These are phyloP conservation scores for Amylocystis lapponica DNA, from an alignment of 768 basidiomycete species.

Conservation along the genomic window DNA sequence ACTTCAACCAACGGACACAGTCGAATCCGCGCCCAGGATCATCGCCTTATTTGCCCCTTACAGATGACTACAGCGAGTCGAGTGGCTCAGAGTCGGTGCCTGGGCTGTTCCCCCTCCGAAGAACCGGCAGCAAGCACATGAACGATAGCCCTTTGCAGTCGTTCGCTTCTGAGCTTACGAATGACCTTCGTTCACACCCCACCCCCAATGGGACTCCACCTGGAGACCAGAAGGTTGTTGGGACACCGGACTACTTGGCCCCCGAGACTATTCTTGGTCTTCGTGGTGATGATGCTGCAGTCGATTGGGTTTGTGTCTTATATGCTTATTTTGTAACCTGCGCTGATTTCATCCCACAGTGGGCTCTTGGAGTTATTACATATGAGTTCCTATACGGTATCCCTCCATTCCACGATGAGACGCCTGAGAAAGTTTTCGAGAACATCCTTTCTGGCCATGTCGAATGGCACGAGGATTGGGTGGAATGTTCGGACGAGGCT, in stretches of 20 bases:
- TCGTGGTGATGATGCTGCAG: constrained; percentile 89
- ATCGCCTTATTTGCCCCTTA: constrained; percentile 60
- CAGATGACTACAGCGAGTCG: constrained; percentile 84
- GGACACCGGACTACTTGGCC: constrained; percentile 96
- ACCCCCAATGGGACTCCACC: constrained; percentile 64
- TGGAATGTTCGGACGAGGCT: constrained; percentile 81
- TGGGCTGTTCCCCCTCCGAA: constrained; percentile 44
- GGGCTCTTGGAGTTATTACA: constrained; percentile 97
- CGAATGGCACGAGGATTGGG: constrained; percentile 94
- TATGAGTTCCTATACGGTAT: constrained; percentile 97
- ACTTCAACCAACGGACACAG: constrained; percentile 67
- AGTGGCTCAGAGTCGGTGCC: constrained; percentile 73
- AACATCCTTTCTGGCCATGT: constrained; percentile 93
- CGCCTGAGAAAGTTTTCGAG: constrained; percentile 96
- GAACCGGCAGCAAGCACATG: constrained; percentile 35
- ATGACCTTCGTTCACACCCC: constrained; percentile 75
- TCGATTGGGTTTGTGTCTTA: constrained; percentile 81
- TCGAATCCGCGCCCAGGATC: constrained; percentile 53
- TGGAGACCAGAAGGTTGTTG: constrained; percentile 91
- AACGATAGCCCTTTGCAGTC: constrained; percentile 79
- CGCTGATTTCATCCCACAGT: too few species aligned
- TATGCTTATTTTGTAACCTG: constrained; percentile 6
- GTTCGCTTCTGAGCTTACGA: constrained; percentile 81
- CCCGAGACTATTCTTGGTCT: constrained; percentile 94
- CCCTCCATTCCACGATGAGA: constrained; percentile 96